Base-by-base conservation (phyloP, 2,329 filamentous ascomycete species). In the Aspergillus aculeatinus region DNA sequence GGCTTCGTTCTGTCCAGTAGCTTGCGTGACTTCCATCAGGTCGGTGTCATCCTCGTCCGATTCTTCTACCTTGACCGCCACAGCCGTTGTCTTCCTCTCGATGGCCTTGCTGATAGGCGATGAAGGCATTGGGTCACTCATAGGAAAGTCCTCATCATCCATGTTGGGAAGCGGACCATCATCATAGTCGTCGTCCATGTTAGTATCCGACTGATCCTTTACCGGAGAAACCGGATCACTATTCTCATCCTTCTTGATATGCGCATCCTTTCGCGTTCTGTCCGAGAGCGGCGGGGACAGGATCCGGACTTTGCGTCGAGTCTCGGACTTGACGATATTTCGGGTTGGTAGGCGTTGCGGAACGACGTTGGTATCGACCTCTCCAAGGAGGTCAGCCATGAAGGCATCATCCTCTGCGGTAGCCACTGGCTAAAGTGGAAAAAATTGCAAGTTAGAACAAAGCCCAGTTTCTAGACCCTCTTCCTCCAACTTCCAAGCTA, bases 371-470 rank as follows among this genome's bases (percentile, higher is more conserved):
- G 86, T 85, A 72, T 97, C 92, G 58, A 99, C 90, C 76, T 97
- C 92, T 61, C 87, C 92, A 1, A 99, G 85, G 2, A 99, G 83
- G 70, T 89, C 87, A 19, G 87, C 85, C 77, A 99, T 85, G 77
- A 98, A 99, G 59, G 90, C 89, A 59, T 92, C 89, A 70, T 98
- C 94, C 66, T 91, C 94, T 68, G 93, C 89, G 5, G 91, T 96
- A 69, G 89, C 91, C 62, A 87, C 81, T 48, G 86, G 85, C 91
- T 92, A 60, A 29, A 25, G 7, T 16, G 11, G 14, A 12, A 12
- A 12, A 4, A 35, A 35, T 5, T 1, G 5, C 4, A 35, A 16
- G 33, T 35, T 16, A 35, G 33, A 29, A 10, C 12, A 35, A 35
- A 35, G 14, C 12, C 14, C 33, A 12, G 10, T 16, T 35, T 16